Base-by-base conservation (phyloP, 768 basidiomycete species). In the Panus rudis region DNA sequence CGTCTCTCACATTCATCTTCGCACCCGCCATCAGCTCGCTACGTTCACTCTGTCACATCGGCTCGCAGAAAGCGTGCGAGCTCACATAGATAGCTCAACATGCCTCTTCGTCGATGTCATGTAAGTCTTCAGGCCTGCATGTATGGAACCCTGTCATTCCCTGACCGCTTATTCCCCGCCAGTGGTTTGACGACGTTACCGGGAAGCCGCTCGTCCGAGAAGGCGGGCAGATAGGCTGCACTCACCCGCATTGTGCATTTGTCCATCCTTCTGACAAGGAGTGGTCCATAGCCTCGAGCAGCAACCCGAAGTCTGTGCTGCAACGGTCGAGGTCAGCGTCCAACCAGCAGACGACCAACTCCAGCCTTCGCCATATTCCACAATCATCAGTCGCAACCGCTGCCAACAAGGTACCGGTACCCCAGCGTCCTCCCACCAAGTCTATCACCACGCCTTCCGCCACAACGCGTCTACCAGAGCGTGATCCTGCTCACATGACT, bases 101-200 rank as follows among this genome's bases (percentile, higher is more conserved):
- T n/a, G n/a, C n/a, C 32, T 13, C 3, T 8, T 3, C 40, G 47
- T 12, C 37, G 50, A 37, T 51, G 50, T 37, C 26, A 38, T 47
- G 50, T 51, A 51, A 13, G 50, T 47, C 16, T 27, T 11, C 38
- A n/a, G 27, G 20, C 21, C 17, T 20, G 20, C 34, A 17, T 25
- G 34, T 38, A 23, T 30, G 34, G 16, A 21, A n/a, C 14, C 26
- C 28, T 46, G 33, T 33, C 33, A 37, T 43, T 16, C 41, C n/a
- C 23, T 11, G 21, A 22, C 10, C 20, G 16, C 17, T 22, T 34
- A 25, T 25, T 13, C 12, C 16, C 22, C 12, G 28, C 27, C n/a
- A 57, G 56, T 53, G 31, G 33, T 57, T 34, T 42, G 35, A 46
- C 19, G 39, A 51, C 43, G 35, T 49, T 27, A n/a, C n/a, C n/a